Percentiles rank a stretch among this genome's conserved stretches.
Evolutionary conservation across 257 asterid species (phyloP).

Genomic region (Capsicum chinense): DNA sequence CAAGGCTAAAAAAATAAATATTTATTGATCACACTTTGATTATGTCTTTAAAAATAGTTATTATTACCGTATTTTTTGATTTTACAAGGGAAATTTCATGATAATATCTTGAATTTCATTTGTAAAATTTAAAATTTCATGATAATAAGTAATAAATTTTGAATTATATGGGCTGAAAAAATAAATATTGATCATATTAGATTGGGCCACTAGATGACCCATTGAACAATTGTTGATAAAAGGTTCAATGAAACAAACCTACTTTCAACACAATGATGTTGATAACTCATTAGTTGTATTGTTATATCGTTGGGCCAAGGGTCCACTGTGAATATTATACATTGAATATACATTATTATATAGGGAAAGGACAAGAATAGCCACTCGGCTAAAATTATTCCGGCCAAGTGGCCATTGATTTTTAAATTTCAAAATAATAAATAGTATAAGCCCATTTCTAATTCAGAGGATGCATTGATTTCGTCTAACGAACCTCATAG

Average conservation of each 20-base stretch:
- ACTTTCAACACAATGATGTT: not conserved
- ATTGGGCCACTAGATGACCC: not conserved
- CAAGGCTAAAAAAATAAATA: no score
- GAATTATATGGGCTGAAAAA: not conserved
- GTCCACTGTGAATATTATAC: not conserved
- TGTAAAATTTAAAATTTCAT: not conserved
- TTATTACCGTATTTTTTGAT: not conserved
- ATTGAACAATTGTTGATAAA: not conserved
- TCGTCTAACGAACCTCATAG: no score
- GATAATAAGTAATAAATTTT: not conserved
- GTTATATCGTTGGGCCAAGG: not conserved
- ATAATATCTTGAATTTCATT: not conserved
- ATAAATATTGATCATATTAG: not conserved
- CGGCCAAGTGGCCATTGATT: no score
- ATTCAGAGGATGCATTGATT: no score
- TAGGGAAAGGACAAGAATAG: not conserved
- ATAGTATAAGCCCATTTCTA: no score
- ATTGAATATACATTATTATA: not conserved
- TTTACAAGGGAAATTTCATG: not conserved
- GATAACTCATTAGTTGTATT: not conserved
- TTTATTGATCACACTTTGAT: no score
- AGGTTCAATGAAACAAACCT: conserved; percentile 8
- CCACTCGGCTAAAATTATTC: no score
- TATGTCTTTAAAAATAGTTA: not conserved
- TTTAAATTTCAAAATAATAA: no score